Evolutionary conservation across 1,284 basidiomycete genomes (phyloP).

Genomic region (Ustilago trichophora): DNA sequence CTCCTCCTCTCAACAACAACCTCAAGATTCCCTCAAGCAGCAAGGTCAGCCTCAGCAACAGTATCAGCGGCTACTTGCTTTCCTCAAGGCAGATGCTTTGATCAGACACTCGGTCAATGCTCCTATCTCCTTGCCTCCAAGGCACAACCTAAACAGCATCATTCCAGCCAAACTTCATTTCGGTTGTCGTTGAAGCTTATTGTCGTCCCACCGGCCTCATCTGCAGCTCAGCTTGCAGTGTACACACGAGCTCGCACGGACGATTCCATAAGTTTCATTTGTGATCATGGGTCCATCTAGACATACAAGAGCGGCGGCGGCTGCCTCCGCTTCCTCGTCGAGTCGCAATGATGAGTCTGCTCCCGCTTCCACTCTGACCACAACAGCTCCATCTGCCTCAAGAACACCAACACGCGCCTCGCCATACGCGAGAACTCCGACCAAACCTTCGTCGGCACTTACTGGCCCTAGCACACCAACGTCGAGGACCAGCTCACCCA

Average conservation of each 20-base stretch:
- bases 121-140: not conserved
- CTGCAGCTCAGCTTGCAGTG: not conserved
- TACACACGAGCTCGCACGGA: constrained; percentile 1
- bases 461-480: constrained; percentile 31
- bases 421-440: constrained; percentile 37
- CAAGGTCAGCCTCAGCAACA: not conserved
- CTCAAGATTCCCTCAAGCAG: constrained; percentile 1
- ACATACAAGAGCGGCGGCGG: constrained; percentile 21
- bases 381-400: constrained; percentile 6
- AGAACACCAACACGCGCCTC: constrained; percentile 32
- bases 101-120: constrained; percentile 9
- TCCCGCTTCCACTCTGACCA: constrained; percentile 12
- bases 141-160: constrained; percentile 13
- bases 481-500: constrained; percentile 36
- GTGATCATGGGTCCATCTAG: constrained; percentile 34
- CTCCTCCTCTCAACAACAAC: not conserved
- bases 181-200: constrained; percentile 4
- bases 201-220: constrained; percentile 5
- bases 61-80: not conserved
- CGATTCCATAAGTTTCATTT: too few relatives aligned
- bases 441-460: constrained; percentile 19
- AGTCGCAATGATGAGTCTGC: constrained; percentile 11
- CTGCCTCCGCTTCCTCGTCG: constrained; percentile 8
- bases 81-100: constrained; percentile 12
- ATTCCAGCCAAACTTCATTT: too few relatives aligned